These are phyloP conservation scores for Ophiostoma sp. DNA, from an alignment of 2,329 filamentous ascomycete species.

Conservation along the genomic window DNA sequence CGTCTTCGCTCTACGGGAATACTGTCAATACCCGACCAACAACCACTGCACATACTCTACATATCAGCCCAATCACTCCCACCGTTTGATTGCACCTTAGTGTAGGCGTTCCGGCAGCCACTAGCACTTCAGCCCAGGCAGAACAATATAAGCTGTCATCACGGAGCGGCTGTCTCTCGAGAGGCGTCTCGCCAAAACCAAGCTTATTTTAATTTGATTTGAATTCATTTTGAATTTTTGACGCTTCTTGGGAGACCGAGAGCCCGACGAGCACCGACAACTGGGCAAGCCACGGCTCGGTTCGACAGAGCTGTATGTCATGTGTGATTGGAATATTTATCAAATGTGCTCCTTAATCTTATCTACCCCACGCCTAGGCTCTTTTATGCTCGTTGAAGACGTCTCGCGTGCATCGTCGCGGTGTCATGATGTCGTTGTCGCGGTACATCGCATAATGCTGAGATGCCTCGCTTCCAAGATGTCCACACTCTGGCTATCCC, in stretches of 20 bases:
- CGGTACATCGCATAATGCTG: neutral
- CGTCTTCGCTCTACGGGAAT: neutral
- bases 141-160: neutral
- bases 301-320: neutral
- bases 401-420: neutral
- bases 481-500: neutral
- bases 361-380: neutral
- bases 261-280: neutral
- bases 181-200: too few relatives aligned
- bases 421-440: neutral
- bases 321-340: too few relatives aligned
- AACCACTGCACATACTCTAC: neutral
- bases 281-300: neutral
- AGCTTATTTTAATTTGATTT: too few relatives aligned
- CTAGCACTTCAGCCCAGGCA: constrained; percentile 8
- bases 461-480: neutral
- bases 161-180: neutral
- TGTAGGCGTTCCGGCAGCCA: constrained; percentile 10
- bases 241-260: neutral
- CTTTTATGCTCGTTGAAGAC: neutral
- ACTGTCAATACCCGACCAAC: neutral
- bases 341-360: neutral
- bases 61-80: constrained; percentile 9
- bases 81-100: constrained; percentile 7
- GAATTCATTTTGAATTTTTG: too few relatives aligned